These are phyloP conservation scores for Kluyveromyces sp. DNA, from an alignment of 1,139 yeast species.

Conservation along the genomic window DNA sequence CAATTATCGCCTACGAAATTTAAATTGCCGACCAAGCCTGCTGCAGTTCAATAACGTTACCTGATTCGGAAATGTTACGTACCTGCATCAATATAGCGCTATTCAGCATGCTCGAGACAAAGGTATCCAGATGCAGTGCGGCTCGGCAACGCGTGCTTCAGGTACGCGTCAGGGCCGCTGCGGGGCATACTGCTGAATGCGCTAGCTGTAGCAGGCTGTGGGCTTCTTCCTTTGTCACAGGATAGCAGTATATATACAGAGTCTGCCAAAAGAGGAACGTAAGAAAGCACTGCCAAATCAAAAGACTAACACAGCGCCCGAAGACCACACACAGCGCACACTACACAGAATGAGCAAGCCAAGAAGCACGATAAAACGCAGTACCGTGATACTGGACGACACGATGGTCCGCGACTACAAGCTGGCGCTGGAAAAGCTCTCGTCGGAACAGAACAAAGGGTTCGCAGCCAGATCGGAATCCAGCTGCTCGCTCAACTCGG, in stretches of 20 bases:
- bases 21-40: neutral
- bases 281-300: too few relatives aligned
- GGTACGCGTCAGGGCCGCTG: too few relatives aligned
- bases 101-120: neutral
- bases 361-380: constrained; percentile 16
- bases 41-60: neutral
- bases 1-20: neutral
- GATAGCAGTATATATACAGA: neutral
- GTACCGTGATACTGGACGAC: constrained; percentile 24
- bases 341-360: neutral
- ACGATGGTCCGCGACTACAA: constrained; percentile 24
- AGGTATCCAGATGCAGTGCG: too few relatives aligned
- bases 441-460: constrained; percentile 2
- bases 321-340: neutral
- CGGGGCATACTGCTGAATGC: too few relatives aligned
- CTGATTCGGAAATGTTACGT: neutral
- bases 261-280: too few relatives aligned
- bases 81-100: neutral
- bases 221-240: too few relatives aligned
- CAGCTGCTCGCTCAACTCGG: constrained; percentile 7
- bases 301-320: neutral
- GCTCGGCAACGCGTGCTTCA: too few relatives aligned
- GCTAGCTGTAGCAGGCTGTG: too few relatives aligned
- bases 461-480: constrained; percentile 1
- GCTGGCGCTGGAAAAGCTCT: constrained; percentile 19